Base-by-base conservation (phyloP, 345 rosid species). In the Salix udensis region DNA sequence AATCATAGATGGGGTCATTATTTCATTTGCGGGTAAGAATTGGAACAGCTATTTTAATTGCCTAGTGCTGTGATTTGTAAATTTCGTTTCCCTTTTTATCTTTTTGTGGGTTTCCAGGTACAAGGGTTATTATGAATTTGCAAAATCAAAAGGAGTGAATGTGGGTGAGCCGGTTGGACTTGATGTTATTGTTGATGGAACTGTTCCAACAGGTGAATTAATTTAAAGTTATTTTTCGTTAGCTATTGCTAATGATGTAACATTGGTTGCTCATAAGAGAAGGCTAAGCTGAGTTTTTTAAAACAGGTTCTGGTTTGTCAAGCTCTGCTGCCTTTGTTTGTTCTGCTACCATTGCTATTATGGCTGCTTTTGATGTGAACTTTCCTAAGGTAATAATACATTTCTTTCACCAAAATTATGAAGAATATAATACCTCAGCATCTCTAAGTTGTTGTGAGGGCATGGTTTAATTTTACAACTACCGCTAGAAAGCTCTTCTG, bases 271-370 rank as follows among this genome's bases (percentile, higher is more conserved):
- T 68, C 46, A n/a, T 30, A 16, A 14, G 2, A 42, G 15, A 13
- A 28, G 50, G 21, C 30, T 67, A 16, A 50, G 24, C 12, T 23
- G 24, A 24, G 19, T 78, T 75, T 3, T 73, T 78, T 76, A 23
- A 31, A 69, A 24, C 78, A 96, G 99, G 99, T 78, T 96, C 97
- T 55, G 98, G 98, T 21, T 85, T 94, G 46, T 96, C 97, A 46
- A 94, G 99, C 79, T 96, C 99, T 72, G 91, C 99, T 34, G 97
- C 98, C 52, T 93, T 96, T 86, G 99, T 96, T 70, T 94, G 98
- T 80, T 94, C 98, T 42, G 75, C 99, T 62, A 91, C 99, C 0
- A 91, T 96, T 68, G 97, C 97, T 75, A 89, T 94, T 31, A 96
- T 96, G 99, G 98, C 98, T 44, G 92, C 85, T 72, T 87, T 87